A percentile compares a stretch with the other conserved stretches of the same genome.
Evolutionary conservation across 2,329 filamentous ascomycete species (phyloP).

Genomic region (Kalmusia sp.): DNA sequence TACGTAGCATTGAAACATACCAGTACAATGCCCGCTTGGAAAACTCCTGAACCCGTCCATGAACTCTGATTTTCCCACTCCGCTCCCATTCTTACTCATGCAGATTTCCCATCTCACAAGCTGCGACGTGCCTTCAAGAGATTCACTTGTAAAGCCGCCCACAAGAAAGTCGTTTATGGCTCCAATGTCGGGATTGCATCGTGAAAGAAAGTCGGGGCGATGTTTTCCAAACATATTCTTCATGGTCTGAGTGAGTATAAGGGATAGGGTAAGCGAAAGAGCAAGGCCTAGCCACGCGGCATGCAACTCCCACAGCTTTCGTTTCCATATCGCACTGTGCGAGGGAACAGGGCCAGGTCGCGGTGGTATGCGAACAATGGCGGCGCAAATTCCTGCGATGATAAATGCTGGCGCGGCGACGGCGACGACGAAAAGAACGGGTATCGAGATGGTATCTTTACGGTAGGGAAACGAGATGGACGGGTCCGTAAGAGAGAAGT

Average conservation of each 20-base stretch:
- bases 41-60: constrained; percentile 91
- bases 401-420: constrained; percentile 70
- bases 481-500: constrained; percentile 75
- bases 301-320: constrained; percentile 91
- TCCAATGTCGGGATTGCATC: constrained; percentile 77
- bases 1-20: no score
- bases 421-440: no score
- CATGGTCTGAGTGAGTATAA: constrained; percentile 83
- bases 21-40: constrained; percentile 80
- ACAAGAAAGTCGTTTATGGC: constrained; percentile 59
- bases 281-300: constrained; percentile 82
- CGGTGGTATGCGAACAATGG: no score
- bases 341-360: no score
- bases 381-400: constrained; percentile 66
- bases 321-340: constrained; percentile 79
- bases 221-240: constrained; percentile 76
- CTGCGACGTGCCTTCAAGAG: no score
- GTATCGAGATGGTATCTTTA: constrained; percentile 75
- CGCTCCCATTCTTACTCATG: no score
- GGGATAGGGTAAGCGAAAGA: constrained; percentile 74
- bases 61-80: no score
- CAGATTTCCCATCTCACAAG: no score
- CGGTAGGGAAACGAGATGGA: constrained; percentile 80
- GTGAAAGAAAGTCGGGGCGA: constrained; percentile 68
- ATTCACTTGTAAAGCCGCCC: no score